Percentiles rank a stretch among this genome's conserved stretches.
Conservation (phyloP, 768 basidiomycete species). For the Lyophyllum atratum region DNA sequence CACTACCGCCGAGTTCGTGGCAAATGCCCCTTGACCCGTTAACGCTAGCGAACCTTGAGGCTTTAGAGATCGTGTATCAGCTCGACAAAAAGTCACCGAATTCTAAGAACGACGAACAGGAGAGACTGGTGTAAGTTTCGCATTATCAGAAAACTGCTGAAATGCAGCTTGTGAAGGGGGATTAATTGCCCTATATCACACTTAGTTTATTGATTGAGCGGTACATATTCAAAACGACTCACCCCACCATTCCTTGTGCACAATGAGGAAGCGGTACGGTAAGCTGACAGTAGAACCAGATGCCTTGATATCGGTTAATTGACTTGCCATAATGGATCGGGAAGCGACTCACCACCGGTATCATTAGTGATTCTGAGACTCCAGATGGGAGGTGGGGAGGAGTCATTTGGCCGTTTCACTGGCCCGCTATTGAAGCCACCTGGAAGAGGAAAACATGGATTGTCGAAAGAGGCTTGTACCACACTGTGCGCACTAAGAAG, state of each 20-base stretch:
- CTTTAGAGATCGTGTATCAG: slow-evolving; percentile 16
- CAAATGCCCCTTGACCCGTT: slow-evolving; percentile 36
- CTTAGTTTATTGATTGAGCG: neutral
- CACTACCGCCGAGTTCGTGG: slow-evolving; percentile 20
- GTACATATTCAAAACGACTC: slow-evolving; percentile 6
- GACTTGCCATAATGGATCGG: neutral
- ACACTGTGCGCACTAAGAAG: slow-evolving; percentile 37
- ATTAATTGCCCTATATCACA: slow-evolving; percentile 35
- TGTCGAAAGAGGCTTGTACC: slow-evolving; percentile 36
- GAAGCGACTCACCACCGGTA: slow-evolving; percentile 24
- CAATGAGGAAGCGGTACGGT: slow-evolving; percentile 39
- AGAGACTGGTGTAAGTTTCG: slow-evolving; percentile 26
- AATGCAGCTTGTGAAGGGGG: slow-evolving; percentile 29
- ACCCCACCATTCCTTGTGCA: slow-evolving; percentile 42
- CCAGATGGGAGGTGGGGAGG: slow-evolving; percentile 28
- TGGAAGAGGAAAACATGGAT: slow-evolving; percentile 38
- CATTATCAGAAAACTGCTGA: slow-evolving; percentile 26
- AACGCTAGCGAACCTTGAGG: slow-evolving; percentile 23
- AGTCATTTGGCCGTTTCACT: slow-evolving; percentile 22
- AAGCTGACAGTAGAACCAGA: slow-evolving; percentile 41
- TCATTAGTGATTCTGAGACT: slow-evolving; percentile 34
- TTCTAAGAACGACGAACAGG: slow-evolving; percentile 23
- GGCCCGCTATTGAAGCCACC: slow-evolving; percentile 45
- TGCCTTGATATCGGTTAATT: slow-evolving; percentile 21
- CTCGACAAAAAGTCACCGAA: neutral